phyloP scores from a whole-genome alignment of 2,329 filamentous ascomycete genomes.

The Sarocladium kiliense region DNA sequence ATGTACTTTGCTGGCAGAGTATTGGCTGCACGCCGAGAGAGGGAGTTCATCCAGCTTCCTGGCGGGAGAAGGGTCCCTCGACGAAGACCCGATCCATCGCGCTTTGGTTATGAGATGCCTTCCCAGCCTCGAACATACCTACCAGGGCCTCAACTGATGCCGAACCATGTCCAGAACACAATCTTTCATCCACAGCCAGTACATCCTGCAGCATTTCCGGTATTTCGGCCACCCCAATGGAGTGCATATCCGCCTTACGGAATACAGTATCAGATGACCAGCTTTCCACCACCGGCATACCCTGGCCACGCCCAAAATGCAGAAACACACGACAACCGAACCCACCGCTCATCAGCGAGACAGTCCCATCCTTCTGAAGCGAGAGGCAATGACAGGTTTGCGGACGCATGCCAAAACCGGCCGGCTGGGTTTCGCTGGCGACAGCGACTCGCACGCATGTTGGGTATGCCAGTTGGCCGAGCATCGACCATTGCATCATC shows the following conservation, averaged over 20 bases:
- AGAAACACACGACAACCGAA: neutral
- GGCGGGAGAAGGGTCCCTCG: slow-evolving; percentile 12
- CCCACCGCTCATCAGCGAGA: neutral
- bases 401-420: slow-evolving; percentile 10
- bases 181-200: neutral
- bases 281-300: neutral
- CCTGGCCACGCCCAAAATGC: neutral
- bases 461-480: slow-evolving; percentile 25
- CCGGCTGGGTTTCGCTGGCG: slow-evolving; percentile 17
- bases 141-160: neutral
- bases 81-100: neutral
- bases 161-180: neutral
- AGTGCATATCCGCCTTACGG: neutral
- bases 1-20: slow-evolving; percentile 29
- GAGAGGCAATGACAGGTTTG: neutral
- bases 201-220: neutral
- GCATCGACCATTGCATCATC: slow-evolving; percentile 29
- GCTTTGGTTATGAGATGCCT: neutral
- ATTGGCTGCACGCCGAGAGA: slow-evolving; percentile 9
- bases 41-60: slow-evolving; percentile 10
- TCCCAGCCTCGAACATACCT: neutral
- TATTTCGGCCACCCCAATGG: neutral
- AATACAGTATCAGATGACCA: neutral
- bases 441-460: slow-evolving; percentile 20
- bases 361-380: neutral